Evolutionary conservation across 2,329 filamentous ascomycete species (phyloP).

Genomic region (Fusarium concolor): DNA sequence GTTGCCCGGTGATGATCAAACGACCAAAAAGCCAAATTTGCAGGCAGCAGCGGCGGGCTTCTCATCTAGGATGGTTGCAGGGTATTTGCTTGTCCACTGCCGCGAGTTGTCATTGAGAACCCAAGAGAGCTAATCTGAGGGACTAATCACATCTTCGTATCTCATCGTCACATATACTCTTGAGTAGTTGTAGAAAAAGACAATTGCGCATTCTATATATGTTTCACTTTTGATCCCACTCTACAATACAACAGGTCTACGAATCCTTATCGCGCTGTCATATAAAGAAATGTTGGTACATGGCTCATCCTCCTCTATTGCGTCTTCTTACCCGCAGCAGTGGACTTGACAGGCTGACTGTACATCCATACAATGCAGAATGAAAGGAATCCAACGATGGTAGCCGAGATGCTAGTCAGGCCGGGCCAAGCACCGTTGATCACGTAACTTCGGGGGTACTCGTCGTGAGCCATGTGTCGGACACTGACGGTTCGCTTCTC

Average conservation of each 20-base stretch:
- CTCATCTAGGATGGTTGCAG: conserved; percentile 19
- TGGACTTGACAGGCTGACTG: conserved; percentile 60
- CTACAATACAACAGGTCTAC: conserved; percentile 30
- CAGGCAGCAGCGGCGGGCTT: conserved; percentile 57
- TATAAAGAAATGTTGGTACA: conserved; percentile 32
- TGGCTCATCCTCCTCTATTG: conserved; percentile 52
- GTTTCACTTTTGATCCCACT: conserved; percentile 39
- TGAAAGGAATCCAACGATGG: conserved; percentile 82
- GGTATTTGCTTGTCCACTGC: conserved; percentile 16
- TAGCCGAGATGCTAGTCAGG: conserved; percentile 88
- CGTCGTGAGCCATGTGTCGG: conserved; percentile 95
- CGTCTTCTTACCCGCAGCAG: conserved; percentile 58
- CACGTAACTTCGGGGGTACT: conserved; percentile 90
- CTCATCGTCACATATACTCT: not conserved
- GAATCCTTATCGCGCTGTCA: conserved; percentile 18
- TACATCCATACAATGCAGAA: conserved; percentile 93
- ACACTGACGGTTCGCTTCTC: conserved; percentile 97
- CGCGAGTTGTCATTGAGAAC: conserved; percentile 65
- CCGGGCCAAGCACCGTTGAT: conserved; percentile 95
- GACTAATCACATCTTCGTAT: conserved; percentile 45
- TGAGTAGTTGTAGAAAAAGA: conserved; percentile 15
- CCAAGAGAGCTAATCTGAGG: conserved; percentile 69
- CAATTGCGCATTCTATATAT: conserved; percentile 42
- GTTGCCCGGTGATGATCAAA: conserved; percentile 63
- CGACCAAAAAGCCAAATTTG: conserved; percentile 70